Evolutionary conservation across 352 stramenopile species (phyloP), one percentile per base, ranked within the genome.

Genomic region (Globisporangium splendens): DNA sequence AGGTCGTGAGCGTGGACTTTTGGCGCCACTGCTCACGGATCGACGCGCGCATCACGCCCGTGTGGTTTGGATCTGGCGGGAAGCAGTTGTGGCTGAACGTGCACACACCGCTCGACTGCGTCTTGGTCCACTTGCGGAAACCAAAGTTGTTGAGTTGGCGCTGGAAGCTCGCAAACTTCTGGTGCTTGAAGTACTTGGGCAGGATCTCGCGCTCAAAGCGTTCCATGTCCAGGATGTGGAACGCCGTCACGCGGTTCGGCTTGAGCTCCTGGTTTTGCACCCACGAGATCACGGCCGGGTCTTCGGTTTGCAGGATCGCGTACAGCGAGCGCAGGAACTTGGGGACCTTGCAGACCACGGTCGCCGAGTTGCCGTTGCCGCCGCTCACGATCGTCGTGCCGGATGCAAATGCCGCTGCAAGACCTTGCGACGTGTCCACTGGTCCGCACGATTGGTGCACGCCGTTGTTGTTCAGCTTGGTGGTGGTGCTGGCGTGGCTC

Each of bases 71-170:
- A 47, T 91, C 79, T 1, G 81, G 81, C 3, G 81, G 80, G 58
- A 93, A 93, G 60, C 75, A 81, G 66, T 90, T 89, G 68, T 93
- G 83, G 64, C 77, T 89, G 67, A 93, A 93, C 42, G 83, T 93
- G 67, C 80, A 93, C 15, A 91, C 80, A 10, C 80, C 81, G 49
- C 80, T 87, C 15, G 82, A 88, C 54, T 90, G 78, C 7, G 79
- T 87, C 55, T 91, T 91, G 35, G 77, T 89, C 79, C 79, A 89
- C 59, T 92, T 92, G 64, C 72, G 72, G 66, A 98, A 98, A 31
- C 73, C 80, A 77, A 98, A 98, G 66, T 98, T 96, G 68, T 96
- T 97, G 47, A 98, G 75, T 66, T 98, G 90, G 44, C 92, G 77
- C 61, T 96, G 87, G 56, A 98, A 93, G 47, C 87, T 96, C 52